Percentiles rank a stretch among this genome's conserved stretches.
These are phyloP conservation scores for Elsinoe australis DNA, from an alignment of 2,329 filamentous ascomycete species.

Conservation along the genomic window DNA sequence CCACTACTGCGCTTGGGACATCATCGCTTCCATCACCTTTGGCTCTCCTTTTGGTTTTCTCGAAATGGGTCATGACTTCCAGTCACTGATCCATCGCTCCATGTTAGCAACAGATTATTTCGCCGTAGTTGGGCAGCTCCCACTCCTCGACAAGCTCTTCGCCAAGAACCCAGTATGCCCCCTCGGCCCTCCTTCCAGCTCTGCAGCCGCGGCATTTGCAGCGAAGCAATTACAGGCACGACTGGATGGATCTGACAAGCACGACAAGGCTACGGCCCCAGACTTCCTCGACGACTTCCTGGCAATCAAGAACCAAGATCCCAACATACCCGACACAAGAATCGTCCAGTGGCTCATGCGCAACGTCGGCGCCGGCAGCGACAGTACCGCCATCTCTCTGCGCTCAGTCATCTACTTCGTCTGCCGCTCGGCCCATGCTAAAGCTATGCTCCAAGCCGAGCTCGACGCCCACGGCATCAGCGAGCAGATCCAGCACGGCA, in stretches of 20 bases:
- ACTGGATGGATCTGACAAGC: background rate
- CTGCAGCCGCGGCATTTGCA: background rate
- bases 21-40: too few relatives aligned
- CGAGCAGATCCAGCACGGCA: background rate
- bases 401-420: constrained; percentile 36
- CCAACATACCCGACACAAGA: background rate
- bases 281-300: background rate
- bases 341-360: background rate
- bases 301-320: too few relatives aligned
- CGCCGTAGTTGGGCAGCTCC: constrained; percentile 9
- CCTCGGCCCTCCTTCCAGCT: constrained; percentile 8
- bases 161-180: constrained; percentile 14
- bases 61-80: constrained; percentile 36
- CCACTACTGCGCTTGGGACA: too few relatives aligned
- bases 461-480: constrained; percentile 27
- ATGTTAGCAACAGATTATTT: background rate
- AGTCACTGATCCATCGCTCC: constrained; percentile 27
- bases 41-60: too few relatives aligned
- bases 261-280: background rate
- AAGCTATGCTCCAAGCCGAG: constrained; percentile 35
- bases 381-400: constrained; percentile 37
- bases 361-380: constrained; percentile 27
- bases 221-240: background rate
- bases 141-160: constrained; percentile 9
- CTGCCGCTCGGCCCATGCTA: constrained; percentile 25